A percentile compares a stretch with the other conserved stretches of the same genome.
phyloP scores from a whole-genome alignment of 805 yeast genomes.

The Zygosaccharomyces pseudorouxii region DNA sequence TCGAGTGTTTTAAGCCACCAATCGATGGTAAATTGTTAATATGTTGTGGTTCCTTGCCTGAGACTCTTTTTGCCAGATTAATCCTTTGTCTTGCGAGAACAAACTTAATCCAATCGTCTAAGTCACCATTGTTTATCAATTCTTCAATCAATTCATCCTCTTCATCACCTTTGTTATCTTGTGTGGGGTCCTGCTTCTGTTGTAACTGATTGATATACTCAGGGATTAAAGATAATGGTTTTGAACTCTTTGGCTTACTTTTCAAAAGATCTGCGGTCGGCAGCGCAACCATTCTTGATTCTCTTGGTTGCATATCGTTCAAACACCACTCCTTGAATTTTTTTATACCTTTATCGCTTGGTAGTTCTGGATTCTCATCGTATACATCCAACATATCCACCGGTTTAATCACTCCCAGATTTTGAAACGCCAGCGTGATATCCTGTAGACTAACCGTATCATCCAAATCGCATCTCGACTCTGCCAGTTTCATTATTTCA shows the following conservation, averaged over 20 bases:
- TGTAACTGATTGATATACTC: constrained; percentile 32
- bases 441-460: constrained; percentile 54
- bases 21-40: constrained; percentile 22
- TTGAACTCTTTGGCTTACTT: constrained; percentile 16
- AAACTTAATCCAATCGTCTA: constrained; percentile 38
- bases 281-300: constrained; percentile 39
- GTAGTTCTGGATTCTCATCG: constrained; percentile 42
- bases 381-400: constrained; percentile 49
- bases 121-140: constrained; percentile 30
- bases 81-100: constrained; percentile 31
- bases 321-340: constrained; percentile 56
- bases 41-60: constrained; percentile 21
- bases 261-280: constrained; percentile 32
- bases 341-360: constrained; percentile 45
- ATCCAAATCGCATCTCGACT: constrained; percentile 42
- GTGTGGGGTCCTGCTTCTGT: constrained; percentile 7
- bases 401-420: constrained; percentile 59
- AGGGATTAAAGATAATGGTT: constrained; percentile 28
- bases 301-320: constrained; percentile 39
- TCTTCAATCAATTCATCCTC: constrained; percentile 29
- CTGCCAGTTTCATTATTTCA: constrained; percentile 48
- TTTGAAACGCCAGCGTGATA: constrained; percentile 62
- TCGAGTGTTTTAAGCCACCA: constrained; percentile 25
- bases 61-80: constrained; percentile 20
- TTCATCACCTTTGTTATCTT: constrained; percentile 17